Percentiles rank a stretch among this genome's conserved stretches.
phyloP scores from a whole-genome alignment of 352 stramenopile genomes.

The Globisporangium heterothallicum region DNA sequence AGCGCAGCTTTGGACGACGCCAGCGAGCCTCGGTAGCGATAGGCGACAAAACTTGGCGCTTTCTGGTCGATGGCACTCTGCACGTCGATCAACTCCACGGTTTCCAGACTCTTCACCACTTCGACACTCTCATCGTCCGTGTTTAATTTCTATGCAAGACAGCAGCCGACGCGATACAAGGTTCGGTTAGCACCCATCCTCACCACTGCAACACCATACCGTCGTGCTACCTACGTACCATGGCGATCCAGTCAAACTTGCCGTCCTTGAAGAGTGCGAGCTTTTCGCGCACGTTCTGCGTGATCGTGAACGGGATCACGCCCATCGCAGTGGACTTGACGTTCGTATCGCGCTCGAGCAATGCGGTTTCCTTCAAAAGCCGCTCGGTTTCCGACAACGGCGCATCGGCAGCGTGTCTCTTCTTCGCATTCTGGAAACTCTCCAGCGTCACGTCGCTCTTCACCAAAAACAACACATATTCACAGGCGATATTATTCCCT shows the following conservation, averaged over 20 bases:
- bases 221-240: constrained; percentile 49
- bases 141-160: constrained; percentile 58
- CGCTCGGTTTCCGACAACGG: constrained; percentile 83
- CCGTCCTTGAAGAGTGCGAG: constrained; percentile 66
- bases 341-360: constrained; percentile 78
- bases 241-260: constrained; percentile 87
- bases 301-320: constrained; percentile 84
- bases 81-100: constrained; percentile 63
- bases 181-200: too few relatives aligned
- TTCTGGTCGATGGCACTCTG: constrained; percentile 51
- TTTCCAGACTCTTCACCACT: constrained; percentile 74
- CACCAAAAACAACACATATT: constrained; percentile 7
- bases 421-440: constrained; percentile 63
- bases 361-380: constrained; percentile 71
- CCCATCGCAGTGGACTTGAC: constrained; percentile 87
- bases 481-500: neutral
- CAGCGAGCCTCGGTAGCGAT: constrained; percentile 50
- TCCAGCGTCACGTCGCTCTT: constrained; percentile 78
- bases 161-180: too few relatives aligned
- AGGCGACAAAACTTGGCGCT: constrained; percentile 72
- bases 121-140: constrained; percentile 73
- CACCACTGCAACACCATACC: too few relatives aligned
- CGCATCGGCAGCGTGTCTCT: constrained; percentile 65
- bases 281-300: constrained; percentile 78
- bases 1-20: constrained; percentile 24